Evolutionary conservation across 2,329 filamentous ascomycete species (phyloP), one percentile per base, ranked within the genome.

Genomic region (Pseudogymnoascus sp.): DNA sequence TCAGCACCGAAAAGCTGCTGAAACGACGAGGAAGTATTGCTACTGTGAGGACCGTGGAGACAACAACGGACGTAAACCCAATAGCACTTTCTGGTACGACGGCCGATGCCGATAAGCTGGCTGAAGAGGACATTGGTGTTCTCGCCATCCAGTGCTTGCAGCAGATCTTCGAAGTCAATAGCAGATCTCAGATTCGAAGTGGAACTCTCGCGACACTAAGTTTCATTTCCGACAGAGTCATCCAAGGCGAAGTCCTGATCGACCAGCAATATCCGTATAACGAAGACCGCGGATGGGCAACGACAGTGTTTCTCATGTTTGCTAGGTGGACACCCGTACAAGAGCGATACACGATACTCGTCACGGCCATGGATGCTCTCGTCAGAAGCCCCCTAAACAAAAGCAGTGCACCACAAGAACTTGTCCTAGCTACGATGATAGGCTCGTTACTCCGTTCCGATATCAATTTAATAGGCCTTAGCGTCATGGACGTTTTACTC

Each of bases 381-480:
- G 78, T 89, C 3, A 81, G 83, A 61, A 85, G 83, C 47, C 84
- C 86, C 0, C 79, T 92, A 36, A 81, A 81, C 5, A 89, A 92
- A 69, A 85, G 87, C 8, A 85, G 86, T 41, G 74, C 97, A 35
- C 81, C 85, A 47, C 85, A 89, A 61, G 89, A 96, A 69, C 78
- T 92, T 60, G 84, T 88, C 4, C 78, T 96, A 63, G 84, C 89
- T 0, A 86, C 86, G 43, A 86, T 97, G 74, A 85, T 97, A 63
- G 86, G 90, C 63, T 90, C 89, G 64, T 80, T 97, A 8, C 78
- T 99, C 54, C 87, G 88, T 59, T 97, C 93, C 0, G 86, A 93
- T 41, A 86, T 96, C 70, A 97, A 97, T 74, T 81, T 97, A 70
- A 97, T 99, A 64, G 94, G 94, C 1, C 79, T 99, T 50, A 97